Conservation (phyloP, 352 stramenopile species). For the Aphanomyces invadans region DNA sequence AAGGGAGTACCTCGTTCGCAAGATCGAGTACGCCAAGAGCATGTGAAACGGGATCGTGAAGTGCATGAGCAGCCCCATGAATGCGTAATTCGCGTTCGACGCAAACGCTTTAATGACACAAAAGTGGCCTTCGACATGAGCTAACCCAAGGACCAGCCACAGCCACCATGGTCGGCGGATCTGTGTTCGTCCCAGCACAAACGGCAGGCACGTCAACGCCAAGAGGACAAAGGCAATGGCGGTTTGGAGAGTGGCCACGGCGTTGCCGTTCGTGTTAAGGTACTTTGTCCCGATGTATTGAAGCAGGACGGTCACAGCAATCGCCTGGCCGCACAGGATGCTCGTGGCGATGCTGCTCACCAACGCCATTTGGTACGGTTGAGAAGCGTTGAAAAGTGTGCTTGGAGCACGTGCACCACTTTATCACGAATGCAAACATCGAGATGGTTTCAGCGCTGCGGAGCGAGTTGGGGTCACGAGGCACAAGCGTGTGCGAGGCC, state of each 20-base stretch:
- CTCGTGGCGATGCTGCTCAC: neutral
- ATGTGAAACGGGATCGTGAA: slow-evolving; percentile 61
- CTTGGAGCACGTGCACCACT: no score
- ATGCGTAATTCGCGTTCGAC: slow-evolving; percentile 63
- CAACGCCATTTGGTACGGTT: neutral
- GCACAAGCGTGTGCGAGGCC: no score
- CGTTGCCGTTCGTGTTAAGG: slow-evolving; percentile 41
- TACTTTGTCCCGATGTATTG: slow-evolving; percentile 54
- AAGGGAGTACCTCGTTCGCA: slow-evolving; percentile 52
- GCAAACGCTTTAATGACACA: slow-evolving; percentile 56
- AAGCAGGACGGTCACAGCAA: slow-evolving; percentile 54
- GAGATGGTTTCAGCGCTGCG: no score
- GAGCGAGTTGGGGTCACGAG: no score
- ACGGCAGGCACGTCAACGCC: slow-evolving; percentile 37
- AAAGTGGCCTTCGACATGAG: slow-evolving; percentile 67
- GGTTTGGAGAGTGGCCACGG: slow-evolving; percentile 52
- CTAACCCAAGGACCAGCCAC: slow-evolving; percentile 47
- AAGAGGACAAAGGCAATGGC: slow-evolving; percentile 49
- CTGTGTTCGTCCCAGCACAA: slow-evolving; percentile 32
- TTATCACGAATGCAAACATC: no score
- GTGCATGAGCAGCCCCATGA: slow-evolving; percentile 55
- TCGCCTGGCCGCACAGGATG: slow-evolving; percentile 45
- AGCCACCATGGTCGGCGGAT: slow-evolving; percentile 46
- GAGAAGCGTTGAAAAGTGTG: neutral
- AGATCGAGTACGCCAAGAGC: slow-evolving; percentile 56